Percentiles rank a stretch among this genome's conserved stretches.
Conservation (phyloP, 2,329 filamentous ascomycete species). For the Pseudocercospora eumusae region DNA sequence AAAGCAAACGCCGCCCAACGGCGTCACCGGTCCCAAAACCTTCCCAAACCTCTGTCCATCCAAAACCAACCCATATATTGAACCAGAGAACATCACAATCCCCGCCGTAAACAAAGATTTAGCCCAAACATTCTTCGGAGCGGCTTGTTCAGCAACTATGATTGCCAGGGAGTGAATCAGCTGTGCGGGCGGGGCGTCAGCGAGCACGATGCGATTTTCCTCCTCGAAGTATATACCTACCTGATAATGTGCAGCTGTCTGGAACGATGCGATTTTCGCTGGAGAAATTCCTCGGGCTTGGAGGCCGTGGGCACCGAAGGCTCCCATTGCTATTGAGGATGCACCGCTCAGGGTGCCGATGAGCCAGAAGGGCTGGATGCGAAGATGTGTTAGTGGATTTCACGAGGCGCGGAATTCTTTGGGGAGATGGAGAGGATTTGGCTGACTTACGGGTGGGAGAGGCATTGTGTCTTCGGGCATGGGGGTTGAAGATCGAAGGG, state of each 20-base stretch:
- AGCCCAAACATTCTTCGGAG: constrained; percentile 57
- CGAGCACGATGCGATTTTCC: no score
- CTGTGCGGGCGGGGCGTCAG: constrained; percentile 42
- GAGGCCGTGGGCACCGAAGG: constrained; percentile 68
- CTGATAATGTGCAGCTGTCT: constrained; percentile 68
- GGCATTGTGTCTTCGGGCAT: background rate
- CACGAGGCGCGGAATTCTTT: no score
- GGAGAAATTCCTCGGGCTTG: constrained; percentile 64
- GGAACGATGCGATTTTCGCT: constrained; percentile 60
- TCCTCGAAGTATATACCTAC: no score
- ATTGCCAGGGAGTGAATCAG: constrained; percentile 64
- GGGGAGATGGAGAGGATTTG: background rate
- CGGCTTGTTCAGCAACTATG: constrained; percentile 56
- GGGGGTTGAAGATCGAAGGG: no score
- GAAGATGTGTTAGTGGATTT: constrained; percentile 4
- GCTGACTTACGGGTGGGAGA: background rate
- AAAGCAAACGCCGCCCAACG: constrained; percentile 63
- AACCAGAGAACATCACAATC: constrained; percentile 68
- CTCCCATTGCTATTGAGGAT: constrained; percentile 61
- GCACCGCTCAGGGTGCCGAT: constrained; percentile 65
- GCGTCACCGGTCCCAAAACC: constrained; percentile 64
- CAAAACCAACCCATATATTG: constrained; percentile 65
- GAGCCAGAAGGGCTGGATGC: constrained; percentile 55
- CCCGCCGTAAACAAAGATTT: constrained; percentile 61
- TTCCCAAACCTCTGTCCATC: constrained; percentile 60